phyloP scores from a whole-genome alignment of 2,329 filamentous ascomycete species.

The Dactylellina parvicollis region DNA sequence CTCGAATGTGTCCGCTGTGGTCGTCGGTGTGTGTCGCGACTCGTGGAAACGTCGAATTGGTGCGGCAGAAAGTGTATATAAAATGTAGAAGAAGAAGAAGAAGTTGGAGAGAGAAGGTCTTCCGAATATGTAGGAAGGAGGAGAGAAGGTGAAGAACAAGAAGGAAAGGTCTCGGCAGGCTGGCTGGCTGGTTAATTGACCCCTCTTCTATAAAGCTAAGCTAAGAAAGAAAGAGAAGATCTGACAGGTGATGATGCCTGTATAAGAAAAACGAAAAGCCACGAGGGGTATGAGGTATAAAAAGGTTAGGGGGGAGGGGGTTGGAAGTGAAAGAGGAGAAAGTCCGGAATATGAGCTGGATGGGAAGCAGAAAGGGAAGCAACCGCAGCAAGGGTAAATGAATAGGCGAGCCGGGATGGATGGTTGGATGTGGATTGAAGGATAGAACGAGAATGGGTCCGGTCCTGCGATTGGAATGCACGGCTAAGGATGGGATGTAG shows the following conservation, averaged over 20 bases:
- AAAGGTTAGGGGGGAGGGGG: not conserved
- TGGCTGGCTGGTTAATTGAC: constrained; percentile 15
- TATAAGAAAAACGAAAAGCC: constrained; percentile 2
- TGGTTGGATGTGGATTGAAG: not conserved
- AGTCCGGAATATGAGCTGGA: constrained; percentile 3
- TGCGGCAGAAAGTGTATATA: not conserved
- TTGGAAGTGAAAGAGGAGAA: constrained; percentile 19
- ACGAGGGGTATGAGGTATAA: constrained; percentile 46
- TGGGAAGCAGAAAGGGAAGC: constrained; percentile 15
- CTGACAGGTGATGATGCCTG: not conserved
- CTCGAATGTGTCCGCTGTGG: constrained; percentile 2
- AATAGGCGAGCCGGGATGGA: constrained; percentile 53
- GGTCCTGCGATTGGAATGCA: constrained; percentile 32
- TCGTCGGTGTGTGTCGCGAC: not conserved
- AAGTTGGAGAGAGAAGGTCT: not conserved
- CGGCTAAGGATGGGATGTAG: constrained; percentile 9
- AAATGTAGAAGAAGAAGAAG: constrained; percentile 1
- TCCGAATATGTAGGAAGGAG: constrained; percentile 8
- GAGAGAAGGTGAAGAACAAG: constrained; percentile 13
- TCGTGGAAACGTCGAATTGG: not conserved
- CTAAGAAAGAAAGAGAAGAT: constrained; percentile 19
- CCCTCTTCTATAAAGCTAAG: constrained; percentile 32
- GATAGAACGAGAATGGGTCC: constrained; percentile 29
- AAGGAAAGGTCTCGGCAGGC: not conserved
- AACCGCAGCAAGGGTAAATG: constrained; percentile 49